These are phyloP conservation scores for Thamnidium elegans DNA, from an alignment of 192 early-diverging fungal genomes.

Conservation along the genomic window DNA sequence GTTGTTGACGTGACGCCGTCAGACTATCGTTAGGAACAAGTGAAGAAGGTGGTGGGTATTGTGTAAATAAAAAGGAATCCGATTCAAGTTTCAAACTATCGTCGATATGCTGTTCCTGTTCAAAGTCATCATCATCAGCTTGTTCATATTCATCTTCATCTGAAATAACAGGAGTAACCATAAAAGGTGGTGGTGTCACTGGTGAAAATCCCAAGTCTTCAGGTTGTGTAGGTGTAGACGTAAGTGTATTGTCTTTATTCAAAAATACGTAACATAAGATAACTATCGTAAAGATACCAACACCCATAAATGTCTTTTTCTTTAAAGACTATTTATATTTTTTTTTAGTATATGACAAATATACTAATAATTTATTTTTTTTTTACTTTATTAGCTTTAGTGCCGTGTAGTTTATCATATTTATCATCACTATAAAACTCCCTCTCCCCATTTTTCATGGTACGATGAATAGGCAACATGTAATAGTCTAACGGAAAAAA, in stretches of 20 bases:
- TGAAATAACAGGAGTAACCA: not conserved
- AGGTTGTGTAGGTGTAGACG: no score
- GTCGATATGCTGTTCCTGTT: conserved; percentile 9
- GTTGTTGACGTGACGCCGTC: conserved; percentile 52
- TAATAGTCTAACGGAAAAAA: not conserved
- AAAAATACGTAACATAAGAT: no score
- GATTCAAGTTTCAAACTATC: not conserved
- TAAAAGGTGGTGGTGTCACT: not conserved
- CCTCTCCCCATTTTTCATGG: conserved; percentile 16
- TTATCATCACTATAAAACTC: conserved; percentile 34
- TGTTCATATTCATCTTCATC: not conserved
- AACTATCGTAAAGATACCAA: no score
- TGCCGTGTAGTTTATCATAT: conserved; percentile 27
- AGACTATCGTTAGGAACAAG: conserved; percentile 13
- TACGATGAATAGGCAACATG: conserved; percentile 36
- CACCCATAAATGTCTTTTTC: no score
- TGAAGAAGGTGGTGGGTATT: conserved; percentile 18
- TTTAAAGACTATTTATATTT: no score
- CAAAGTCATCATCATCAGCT: not conserved
- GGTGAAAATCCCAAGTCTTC: no score
- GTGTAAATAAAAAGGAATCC: conserved; percentile 14
- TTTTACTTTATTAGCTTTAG: not conserved
- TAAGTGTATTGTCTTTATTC: no score
- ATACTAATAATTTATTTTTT: not conserved
- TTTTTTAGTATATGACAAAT: no score